phyloP scores from a whole-genome alignment of 1,284 basidiomycete genomes.

The Ceratobasidium sp. region DNA sequence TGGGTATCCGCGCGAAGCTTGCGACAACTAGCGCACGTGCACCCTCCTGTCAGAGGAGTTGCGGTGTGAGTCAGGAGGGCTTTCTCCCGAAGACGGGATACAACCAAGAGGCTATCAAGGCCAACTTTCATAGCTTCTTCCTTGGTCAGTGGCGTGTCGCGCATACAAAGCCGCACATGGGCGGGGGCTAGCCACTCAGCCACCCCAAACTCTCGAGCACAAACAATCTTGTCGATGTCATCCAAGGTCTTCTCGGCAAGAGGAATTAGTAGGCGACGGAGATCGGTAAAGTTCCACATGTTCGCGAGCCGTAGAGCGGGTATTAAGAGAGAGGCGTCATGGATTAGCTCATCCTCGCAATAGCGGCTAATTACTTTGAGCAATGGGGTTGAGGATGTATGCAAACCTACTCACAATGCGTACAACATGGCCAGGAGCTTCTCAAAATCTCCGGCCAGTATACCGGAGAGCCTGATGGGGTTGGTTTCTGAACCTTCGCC shows the following conservation, averaged over 20 bases:
- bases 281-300: conserved; percentile 44
- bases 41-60: neutral
- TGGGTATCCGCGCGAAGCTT: neutral
- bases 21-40: neutral
- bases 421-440: conserved; percentile 30
- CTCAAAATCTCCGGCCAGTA: conserved; percentile 19
- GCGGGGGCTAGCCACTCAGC: conserved; percentile 36
- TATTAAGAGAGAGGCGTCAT: neutral
- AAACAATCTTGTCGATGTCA: conserved; percentile 33
- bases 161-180: conserved; percentile 20
- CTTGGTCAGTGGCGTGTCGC: conserved; percentile 4
- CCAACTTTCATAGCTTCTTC: conserved; percentile 34
- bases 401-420: conserved; percentile 1
- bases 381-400: neutral
- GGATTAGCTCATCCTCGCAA: neutral
- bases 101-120: conserved; percentile 3
- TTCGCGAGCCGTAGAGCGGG: conserved; percentile 44
- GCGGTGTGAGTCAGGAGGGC: neutral
- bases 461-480: conserved; percentile 24
- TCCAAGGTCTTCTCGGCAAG: conserved; percentile 3
- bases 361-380: conserved; percentile 6
- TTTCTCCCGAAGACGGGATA: conserved; percentile 32
- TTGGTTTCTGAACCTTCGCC: conserved; percentile 19
- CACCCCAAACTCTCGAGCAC: conserved; percentile 38
- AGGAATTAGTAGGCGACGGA: conserved; percentile 8